These are phyloP conservation scores for Diaporthe amygdali DNA, from an alignment of 2,329 filamentous ascomycete genomes.

Conservation along the genomic window DNA sequence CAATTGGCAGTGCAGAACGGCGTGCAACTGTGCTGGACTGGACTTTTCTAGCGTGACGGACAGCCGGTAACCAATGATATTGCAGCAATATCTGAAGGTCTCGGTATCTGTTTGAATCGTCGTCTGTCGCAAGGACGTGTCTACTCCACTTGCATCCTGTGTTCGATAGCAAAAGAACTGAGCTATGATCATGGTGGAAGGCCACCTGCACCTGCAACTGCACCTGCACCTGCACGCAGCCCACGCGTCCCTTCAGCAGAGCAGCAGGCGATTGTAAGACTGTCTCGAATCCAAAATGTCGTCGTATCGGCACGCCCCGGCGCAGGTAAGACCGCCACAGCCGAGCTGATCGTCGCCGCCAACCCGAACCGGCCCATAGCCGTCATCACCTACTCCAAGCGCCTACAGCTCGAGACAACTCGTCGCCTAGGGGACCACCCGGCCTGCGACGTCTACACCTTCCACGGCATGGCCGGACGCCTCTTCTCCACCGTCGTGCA, in stretches of 20 bases:
- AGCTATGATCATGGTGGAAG: no score
- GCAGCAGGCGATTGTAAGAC: conserved; percentile 31
- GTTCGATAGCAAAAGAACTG: no score
- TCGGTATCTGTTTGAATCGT: no score
- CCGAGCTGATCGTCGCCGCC: conserved; percentile 35
- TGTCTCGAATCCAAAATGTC: conserved; percentile 33
- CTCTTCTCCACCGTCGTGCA: conserved; percentile 28
- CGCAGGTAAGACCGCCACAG: conserved; percentile 38
- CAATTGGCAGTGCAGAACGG: no score
- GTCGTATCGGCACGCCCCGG: conserved; percentile 39
- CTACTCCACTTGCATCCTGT: no score
- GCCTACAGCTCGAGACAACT: conserved; percentile 33
- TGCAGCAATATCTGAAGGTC: no score
- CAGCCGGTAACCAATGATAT: no score
- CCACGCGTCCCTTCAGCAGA: conserved; percentile 30
- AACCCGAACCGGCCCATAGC: conserved; percentile 28
- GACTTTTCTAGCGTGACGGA: no score
- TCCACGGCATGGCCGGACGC: conserved; percentile 32
- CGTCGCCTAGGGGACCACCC: conserved; percentile 28
- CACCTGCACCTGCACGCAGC: neutral
- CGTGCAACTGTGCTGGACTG: no score
- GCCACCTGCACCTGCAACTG: no score
- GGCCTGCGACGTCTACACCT: conserved; percentile 32
- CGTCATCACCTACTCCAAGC: conserved; percentile 35
- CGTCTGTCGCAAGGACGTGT: no score